Percentiles rank a stretch among this genome's conserved stretches.
Conservation (phyloP, 495 filamentous ascomycete genomes). For the Tuber indicum region DNA sequence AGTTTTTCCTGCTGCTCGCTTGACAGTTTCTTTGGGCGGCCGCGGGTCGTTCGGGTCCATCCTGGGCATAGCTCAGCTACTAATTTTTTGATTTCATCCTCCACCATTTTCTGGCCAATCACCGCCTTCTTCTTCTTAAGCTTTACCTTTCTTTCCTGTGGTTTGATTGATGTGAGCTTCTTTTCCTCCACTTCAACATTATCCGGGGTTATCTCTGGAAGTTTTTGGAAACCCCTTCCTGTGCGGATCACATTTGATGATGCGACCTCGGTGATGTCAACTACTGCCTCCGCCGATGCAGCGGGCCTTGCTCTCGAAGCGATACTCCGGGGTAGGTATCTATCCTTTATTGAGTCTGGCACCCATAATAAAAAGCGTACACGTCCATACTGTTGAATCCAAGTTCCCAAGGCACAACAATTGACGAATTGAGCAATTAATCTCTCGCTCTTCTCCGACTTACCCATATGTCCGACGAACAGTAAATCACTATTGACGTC, state of each 20-base stretch:
- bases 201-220: slow-evolving; percentile 28
- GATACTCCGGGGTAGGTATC: slow-evolving; percentile 51
- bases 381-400: slow-evolving; percentile 59
- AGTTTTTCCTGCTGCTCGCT: not conserved
- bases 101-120: not conserved
- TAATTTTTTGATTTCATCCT: not conserved
- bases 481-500: slow-evolving; percentile 35
- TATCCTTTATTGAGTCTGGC: slow-evolving; percentile 47
- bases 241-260: slow-evolving; percentile 39
- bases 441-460: slow-evolving; percentile 34
- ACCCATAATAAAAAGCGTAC: slow-evolving; percentile 67
- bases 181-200: not conserved
- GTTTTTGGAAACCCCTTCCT: slow-evolving; percentile 44
- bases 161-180: slow-evolving; percentile 2
- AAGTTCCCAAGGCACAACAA: slow-evolving; percentile 43
- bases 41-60: not conserved
- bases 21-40: not conserved
- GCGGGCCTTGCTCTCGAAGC: slow-evolving; percentile 50
- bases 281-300: slow-evolving; percentile 53
- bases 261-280: slow-evolving; percentile 50
- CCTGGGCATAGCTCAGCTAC: not conserved
- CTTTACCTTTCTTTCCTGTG: not conserved
- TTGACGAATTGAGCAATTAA: slow-evolving; percentile 46
- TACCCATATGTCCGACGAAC: slow-evolving; percentile 44
- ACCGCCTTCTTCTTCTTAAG: not conserved